These are phyloP conservation scores for Physcomitrium patens DNA, from an alignment of 225 moss, liverwort and hornwort genomes.

Conservation along the genomic window DNA sequence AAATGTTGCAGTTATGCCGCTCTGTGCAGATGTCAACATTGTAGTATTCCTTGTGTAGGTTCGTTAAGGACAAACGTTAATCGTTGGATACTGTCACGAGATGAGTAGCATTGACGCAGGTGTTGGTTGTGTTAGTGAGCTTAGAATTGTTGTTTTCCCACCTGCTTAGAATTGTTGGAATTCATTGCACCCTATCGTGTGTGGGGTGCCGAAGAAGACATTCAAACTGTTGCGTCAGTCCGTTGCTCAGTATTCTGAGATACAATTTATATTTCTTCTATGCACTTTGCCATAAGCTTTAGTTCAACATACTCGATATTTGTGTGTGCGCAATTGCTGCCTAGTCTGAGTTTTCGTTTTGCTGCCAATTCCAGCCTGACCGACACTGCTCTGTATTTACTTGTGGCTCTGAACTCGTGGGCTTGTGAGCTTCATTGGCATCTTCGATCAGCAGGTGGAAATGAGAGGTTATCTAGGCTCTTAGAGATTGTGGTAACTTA, in stretches of 20 bases:
- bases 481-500: neutral
- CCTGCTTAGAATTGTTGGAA: neutral
- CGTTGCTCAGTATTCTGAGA: constrained; percentile 1
- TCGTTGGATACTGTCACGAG: constrained; percentile 19
- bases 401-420: neutral
- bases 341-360: constrained; percentile 6
- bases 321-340: neutral
- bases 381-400: constrained; percentile 4
- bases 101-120: neutral
- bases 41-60: constrained; percentile 30
- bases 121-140: neutral
- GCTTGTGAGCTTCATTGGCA: neutral
- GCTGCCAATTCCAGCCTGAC: neutral
- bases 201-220: too few species aligned
- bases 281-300: constrained; percentile 6
- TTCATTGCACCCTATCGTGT: neutral
- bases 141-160: neutral
- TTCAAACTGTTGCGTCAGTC: too few species aligned
- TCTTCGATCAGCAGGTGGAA: neutral
- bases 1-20: constrained; percentile 30
- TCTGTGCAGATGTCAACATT: constrained; percentile 24
- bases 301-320: neutral
- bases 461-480: neutral
- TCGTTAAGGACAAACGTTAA: constrained; percentile 17
- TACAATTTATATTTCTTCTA: constrained; percentile 32